Conservation (phyloP, 2,329 filamentous ascomycete genomes). For the Monilinia aucupariae region DNA sequence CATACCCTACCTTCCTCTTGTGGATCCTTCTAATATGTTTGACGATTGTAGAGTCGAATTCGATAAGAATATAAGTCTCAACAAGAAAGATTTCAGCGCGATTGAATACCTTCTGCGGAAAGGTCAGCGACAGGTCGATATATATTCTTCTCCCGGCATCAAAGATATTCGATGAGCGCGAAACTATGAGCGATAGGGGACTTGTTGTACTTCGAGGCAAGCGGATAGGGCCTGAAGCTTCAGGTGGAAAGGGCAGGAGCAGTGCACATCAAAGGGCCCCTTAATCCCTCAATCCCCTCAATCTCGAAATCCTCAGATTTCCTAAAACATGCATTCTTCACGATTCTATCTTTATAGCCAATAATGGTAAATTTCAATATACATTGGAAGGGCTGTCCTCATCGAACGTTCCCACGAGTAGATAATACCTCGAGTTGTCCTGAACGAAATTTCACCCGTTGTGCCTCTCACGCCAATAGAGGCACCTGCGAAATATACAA, state of each 20-base stretch:
- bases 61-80: constrained; percentile 52
- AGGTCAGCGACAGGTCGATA: constrained; percentile 61
- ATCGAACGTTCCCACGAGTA: constrained; percentile 29
- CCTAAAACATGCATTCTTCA: constrained; percentile 31
- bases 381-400: constrained; percentile 33
- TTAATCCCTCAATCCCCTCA: neutral
- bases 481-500: constrained; percentile 20
- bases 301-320: constrained; percentile 15
- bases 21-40: neutral
- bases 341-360: constrained; percentile 17
- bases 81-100: constrained; percentile 64
- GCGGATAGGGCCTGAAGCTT: neutral
- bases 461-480: constrained; percentile 11
- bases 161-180: constrained; percentile 47
- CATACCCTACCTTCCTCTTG: neutral
- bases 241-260: constrained; percentile 20
- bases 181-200: neutral
- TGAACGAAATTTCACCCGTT: constrained; percentile 1
- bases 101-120: constrained; percentile 65
- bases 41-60: constrained; percentile 63
- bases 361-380: constrained; percentile 30
- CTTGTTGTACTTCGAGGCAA: neutral
- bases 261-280: neutral
- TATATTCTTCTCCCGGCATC: constrained; percentile 59
- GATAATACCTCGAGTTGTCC: constrained; percentile 23